Evolutionary conservation across 2,329 filamentous ascomycete genomes (phyloP).

Genomic region (Acrocalymma vagum): DNA sequence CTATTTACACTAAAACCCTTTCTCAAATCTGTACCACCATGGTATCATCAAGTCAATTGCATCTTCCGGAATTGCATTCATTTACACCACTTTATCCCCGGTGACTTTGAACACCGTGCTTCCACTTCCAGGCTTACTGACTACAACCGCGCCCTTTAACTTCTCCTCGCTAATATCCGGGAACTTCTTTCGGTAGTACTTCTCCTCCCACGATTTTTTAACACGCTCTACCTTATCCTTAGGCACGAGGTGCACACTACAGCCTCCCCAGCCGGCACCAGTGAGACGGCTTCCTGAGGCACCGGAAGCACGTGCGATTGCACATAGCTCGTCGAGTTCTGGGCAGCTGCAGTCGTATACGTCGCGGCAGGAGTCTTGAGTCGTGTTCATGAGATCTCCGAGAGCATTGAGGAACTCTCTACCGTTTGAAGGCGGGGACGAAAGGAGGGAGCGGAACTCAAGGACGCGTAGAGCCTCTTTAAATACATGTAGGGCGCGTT

Average conservation of each 20-base stretch:
- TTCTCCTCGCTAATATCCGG: conserved; percentile 76
- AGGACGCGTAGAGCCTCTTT: conserved; percentile 87
- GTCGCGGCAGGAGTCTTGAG: conserved; percentile 86
- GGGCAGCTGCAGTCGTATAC: conserved; percentile 91
- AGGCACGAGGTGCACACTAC: conserved; percentile 91
- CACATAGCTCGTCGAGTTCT: conserved; percentile 89
- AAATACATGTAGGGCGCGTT: conserved; percentile 91
- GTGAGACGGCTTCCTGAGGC: conserved; percentile 87
- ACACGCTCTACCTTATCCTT: conserved; percentile 82
- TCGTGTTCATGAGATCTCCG: conserved; percentile 86
- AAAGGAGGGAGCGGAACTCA: conserved; percentile 81
- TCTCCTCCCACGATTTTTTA: conserved; percentile 76
- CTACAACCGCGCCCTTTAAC: conserved; percentile 80
- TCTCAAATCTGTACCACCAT: conserved; percentile 2
- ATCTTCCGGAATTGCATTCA: no score
- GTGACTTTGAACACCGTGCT: conserved; percentile 50
- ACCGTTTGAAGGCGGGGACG: conserved; percentile 52
- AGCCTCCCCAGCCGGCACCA: conserved; percentile 96
- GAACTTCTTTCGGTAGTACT: conserved; percentile 82
- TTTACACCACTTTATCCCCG: conserved; percentile 39
- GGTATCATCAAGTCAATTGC: background rate
- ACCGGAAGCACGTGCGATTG: conserved; percentile 78
- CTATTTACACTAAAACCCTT: background rate
- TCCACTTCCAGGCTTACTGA: conserved; percentile 85
- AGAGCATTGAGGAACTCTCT: conserved; percentile 76